Evolutionary conservation across 1,139 yeast species (phyloP), one percentile per base, ranked within the genome.

Genomic region (Diutina siamensis): DNA sequence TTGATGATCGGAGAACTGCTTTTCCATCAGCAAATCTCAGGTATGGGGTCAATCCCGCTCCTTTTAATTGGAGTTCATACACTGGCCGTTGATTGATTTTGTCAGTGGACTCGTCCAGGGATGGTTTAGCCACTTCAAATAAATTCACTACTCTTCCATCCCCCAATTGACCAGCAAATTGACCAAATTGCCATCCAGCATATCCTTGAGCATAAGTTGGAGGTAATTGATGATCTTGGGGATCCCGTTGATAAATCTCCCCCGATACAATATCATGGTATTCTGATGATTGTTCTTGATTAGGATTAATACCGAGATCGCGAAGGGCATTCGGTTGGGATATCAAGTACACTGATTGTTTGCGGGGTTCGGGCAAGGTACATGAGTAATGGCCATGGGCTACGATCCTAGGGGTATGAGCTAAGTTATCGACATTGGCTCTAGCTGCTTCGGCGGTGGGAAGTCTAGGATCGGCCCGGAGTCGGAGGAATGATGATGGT

Each of bases 11-110:
- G 21, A 92, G 58, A 2, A 88, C 95, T 0, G 97, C 97, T 56
- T 87, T 88, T 2, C 98, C 98, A 62, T 92, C 98, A 0, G 97
- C 97, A 70, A 89, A 89, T 48, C 98, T 71, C 0, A 95, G 84
- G 59, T 72, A 92, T 1, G 97, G 97, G 0, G 97, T 89, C 56
- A 76, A 66, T 0, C 98, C 98, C 1, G 94, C 80, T 0, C 98
- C 98, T 62, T 89, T 92, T 50, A 89, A 63, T 62, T 92, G 97
- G 2, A 89, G 50, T 54, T 85, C 94, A 53, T 73, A 81, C 40
- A 59, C 60, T 1, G 47, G 48, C 21, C 74, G 52, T 49, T 68
- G 57, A 25, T 25, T 25, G 28, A 10, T 9, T 15, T 17, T 17
- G n/a, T n/a, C n/a, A n/a, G n/a, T n/a, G n/a, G n/a, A n/a, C n/a